Percentiles rank a stretch among this genome's conserved stretches.
Conservation (phyloP, 441 rosid genomes). For the Adansonia madagascariensis region DNA sequence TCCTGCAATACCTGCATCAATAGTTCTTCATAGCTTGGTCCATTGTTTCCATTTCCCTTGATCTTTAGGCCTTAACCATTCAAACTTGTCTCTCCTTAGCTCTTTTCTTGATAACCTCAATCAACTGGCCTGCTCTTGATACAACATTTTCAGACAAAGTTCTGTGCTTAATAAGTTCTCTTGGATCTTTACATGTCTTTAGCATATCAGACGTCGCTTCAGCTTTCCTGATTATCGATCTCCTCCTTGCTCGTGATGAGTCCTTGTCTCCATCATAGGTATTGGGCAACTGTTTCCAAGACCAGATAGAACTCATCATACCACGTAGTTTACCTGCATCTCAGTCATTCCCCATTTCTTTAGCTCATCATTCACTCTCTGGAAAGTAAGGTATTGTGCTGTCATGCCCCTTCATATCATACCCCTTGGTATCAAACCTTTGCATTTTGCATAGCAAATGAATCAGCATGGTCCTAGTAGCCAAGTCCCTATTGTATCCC, state of each 20-base stretch:
- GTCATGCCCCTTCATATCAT: constrained; percentile 64
- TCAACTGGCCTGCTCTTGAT: constrained; percentile 42
- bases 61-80: not conserved
- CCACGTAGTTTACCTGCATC: constrained; percentile 48
- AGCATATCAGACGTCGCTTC: constrained; percentile 78
- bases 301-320: constrained; percentile 68
- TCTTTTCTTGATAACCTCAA: constrained; percentile 41
- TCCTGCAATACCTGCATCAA: constrained; percentile 5
- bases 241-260: constrained; percentile 50
- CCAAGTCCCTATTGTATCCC: constrained; percentile 71
- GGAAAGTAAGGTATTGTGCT: constrained; percentile 76
- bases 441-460: constrained; percentile 65
- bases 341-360: constrained; percentile 55
- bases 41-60: not conserved
- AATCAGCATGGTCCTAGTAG: constrained; percentile 66
- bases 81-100: constrained; percentile 23
- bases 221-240: constrained; percentile 64
- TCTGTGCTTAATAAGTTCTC: constrained; percentile 62
- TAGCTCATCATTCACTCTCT: constrained; percentile 62
- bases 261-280: constrained; percentile 43
- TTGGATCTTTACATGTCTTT: constrained; percentile 68
- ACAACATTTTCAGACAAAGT: constrained; percentile 42
- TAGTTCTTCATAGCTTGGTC: not conserved
- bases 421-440: constrained; percentile 53
- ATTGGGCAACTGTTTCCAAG: constrained; percentile 61